These are phyloP conservation scores for Onygenales sp. DNA, from an alignment of 2,329 filamentous ascomycete genomes.

Conservation along the genomic window DNA sequence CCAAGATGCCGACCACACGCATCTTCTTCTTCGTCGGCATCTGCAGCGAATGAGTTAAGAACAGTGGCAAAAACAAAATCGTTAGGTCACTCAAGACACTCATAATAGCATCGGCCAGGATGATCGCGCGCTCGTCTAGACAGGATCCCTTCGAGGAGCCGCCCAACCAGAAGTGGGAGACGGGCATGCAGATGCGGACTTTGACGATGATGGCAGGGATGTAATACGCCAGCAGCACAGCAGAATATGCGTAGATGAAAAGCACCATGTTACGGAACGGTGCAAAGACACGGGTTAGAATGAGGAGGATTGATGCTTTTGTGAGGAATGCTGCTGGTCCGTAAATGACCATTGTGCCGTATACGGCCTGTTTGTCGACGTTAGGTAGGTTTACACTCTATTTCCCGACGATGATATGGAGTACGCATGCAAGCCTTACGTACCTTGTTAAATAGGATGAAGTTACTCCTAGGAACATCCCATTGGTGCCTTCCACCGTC, in stretches of 20 bases:
- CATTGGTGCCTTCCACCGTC: constrained; percentile 29
- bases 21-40: constrained; percentile 38
- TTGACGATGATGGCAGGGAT: constrained; percentile 34
- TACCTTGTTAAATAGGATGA: constrained; percentile 29
- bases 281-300: constrained; percentile 36
- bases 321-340: constrained; percentile 35
- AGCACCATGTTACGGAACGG: constrained; percentile 30
- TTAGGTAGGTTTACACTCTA: neutral
- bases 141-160: constrained; percentile 14
- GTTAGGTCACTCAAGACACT: constrained; percentile 51
- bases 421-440: neutral
- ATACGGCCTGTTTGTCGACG: constrained; percentile 23
- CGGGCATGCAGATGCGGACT: constrained; percentile 34
- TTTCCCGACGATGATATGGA: neutral
- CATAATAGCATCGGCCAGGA: constrained; percentile 46
- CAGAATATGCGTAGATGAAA: constrained; percentile 31
- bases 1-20: constrained; percentile 40
- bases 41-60: constrained; percentile 35
- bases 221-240: constrained; percentile 32
- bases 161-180: constrained; percentile 32
- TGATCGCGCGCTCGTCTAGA: constrained; percentile 28
- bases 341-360: constrained; percentile 38
- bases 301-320: constrained; percentile 37
- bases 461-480: constrained; percentile 22
- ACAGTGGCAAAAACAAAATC: constrained; percentile 42